Conservation (phyloP, 164 flowering plant species). For the Platanus orientalis region DNA sequence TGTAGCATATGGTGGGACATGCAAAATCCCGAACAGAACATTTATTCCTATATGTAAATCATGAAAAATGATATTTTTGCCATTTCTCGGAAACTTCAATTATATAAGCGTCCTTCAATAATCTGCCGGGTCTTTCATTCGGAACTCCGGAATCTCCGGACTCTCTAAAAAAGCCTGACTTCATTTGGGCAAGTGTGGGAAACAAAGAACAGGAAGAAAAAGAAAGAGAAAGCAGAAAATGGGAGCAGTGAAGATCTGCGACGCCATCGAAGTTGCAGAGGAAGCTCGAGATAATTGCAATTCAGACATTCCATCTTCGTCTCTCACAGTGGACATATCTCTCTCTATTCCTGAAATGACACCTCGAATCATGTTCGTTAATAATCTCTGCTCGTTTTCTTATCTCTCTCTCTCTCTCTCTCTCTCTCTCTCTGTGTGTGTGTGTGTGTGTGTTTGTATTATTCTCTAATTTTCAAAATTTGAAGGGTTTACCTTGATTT, state of each 20-base stretch:
- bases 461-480: not conserved
- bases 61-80: no score
- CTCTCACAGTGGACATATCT: constrained; percentile 50
- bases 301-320: constrained; percentile 40
- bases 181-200: no score
- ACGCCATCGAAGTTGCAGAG: constrained; percentile 50
- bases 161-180: no score
- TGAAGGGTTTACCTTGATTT: not conserved
- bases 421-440: no score
- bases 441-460: not conserved
- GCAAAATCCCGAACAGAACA: no score
- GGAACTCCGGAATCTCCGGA: no score
- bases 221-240: constrained; percentile 23
- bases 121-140: no score
- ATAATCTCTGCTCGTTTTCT: constrained; percentile 2
- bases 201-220: no score
- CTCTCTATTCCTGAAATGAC: constrained; percentile 52
- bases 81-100: no score
- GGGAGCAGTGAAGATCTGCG: constrained; percentile 51
- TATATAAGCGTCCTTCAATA: no score
- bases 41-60: no score
- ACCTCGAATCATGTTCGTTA: constrained; percentile 64
- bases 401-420: not conserved
- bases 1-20: no score
- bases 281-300: constrained; percentile 21